A percentile compares a stretch with the other conserved stretches of the same genome.
Conservation (phyloP, 2,329 filamentous ascomycete genomes). For the Cephalotrichum gorgonifer region DNA sequence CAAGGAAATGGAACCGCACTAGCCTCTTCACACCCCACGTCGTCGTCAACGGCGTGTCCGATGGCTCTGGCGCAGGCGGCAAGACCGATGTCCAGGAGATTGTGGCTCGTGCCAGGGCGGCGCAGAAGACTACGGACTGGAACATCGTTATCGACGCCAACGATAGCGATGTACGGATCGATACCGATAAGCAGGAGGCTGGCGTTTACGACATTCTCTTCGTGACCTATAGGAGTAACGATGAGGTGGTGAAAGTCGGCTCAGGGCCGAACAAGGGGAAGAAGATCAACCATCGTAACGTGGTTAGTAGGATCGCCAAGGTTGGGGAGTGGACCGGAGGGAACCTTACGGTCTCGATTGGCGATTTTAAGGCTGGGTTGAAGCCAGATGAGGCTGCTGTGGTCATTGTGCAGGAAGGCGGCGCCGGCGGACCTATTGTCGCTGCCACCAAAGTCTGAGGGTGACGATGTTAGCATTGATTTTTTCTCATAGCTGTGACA, state of each 20-base stretch:
- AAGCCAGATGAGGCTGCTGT: slow-evolving; percentile 15
- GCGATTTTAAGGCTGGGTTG: slow-evolving; percentile 11
- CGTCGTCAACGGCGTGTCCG: slow-evolving; percentile 17
- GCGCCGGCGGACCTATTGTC: slow-evolving; percentile 15
- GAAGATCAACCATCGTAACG: slow-evolving; percentile 21
- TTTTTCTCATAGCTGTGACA: too few relatives aligned
- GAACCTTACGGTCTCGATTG: slow-evolving; percentile 15
- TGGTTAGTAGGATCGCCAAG: slow-evolving; percentile 19
- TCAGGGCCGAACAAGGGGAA: slow-evolving; percentile 23
- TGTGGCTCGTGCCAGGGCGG: too few relatives aligned
- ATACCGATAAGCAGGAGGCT: slow-evolving; percentile 11
- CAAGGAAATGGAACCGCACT: slow-evolving; percentile 17
- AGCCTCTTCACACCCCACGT: slow-evolving; percentile 20
- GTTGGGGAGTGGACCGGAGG: slow-evolving; percentile 23
- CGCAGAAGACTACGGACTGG: background rate
- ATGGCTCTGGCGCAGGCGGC: slow-evolving; percentile 14
- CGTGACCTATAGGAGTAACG: slow-evolving; percentile 16
- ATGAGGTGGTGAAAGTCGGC: slow-evolving; percentile 18
- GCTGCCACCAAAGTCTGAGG: slow-evolving; percentile 13
- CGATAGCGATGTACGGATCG: slow-evolving; percentile 12
- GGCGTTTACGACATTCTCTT: slow-evolving; percentile 11
- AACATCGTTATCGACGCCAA: slow-evolving; percentile 15
- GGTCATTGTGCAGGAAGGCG: slow-evolving; percentile 15
- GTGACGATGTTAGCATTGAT: background rate
- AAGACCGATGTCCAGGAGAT: slow-evolving; percentile 10